phyloP scores from a whole-genome alignment of 2,329 filamentous ascomycete species.

The Myriangium duriaei region DNA sequence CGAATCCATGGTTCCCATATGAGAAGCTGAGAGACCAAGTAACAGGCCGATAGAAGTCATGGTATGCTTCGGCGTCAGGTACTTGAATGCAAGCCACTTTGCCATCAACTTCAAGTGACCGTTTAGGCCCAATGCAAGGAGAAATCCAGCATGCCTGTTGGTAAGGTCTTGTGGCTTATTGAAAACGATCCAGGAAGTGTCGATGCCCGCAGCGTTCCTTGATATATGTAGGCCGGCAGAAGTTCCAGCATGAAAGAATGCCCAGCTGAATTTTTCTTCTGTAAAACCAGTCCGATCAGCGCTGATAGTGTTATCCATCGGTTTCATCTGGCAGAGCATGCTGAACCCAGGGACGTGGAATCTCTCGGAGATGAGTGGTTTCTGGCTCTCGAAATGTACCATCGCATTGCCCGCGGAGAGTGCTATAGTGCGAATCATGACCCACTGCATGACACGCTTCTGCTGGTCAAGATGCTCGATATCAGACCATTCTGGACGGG shows the following conservation, averaged over 20 bases:
- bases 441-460: constrained; percentile 74
- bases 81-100: constrained; percentile 98
- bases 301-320: constrained; percentile 82
- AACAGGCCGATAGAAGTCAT: constrained; percentile 98
- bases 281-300: constrained; percentile 78
- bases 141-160: constrained; percentile 89
- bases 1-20: constrained; percentile 94
- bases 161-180: constrained; percentile 90
- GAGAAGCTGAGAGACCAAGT: constrained; percentile 81
- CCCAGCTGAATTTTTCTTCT: constrained; percentile 96
- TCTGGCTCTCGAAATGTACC: constrained; percentile 74
- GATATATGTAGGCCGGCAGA: constrained; percentile 89
- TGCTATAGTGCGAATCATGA: constrained; percentile 78
- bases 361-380: constrained; percentile 83
- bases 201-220: constrained; percentile 78
- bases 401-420: constrained; percentile 79
- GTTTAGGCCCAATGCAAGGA: constrained; percentile 82
- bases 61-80: constrained; percentile 95
- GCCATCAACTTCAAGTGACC: constrained; percentile 88
- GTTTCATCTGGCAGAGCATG: constrained; percentile 80
- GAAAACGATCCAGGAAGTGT: constrained; percentile 97
- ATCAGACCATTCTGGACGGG: constrained; percentile 68
- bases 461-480: constrained; percentile 82
- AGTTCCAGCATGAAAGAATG: constrained; percentile 94
- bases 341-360: constrained; percentile 85